These are phyloP conservation scores for Mikania micrantha DNA, from an alignment of 129 eudicot genomes.

Conservation along the genomic window DNA sequence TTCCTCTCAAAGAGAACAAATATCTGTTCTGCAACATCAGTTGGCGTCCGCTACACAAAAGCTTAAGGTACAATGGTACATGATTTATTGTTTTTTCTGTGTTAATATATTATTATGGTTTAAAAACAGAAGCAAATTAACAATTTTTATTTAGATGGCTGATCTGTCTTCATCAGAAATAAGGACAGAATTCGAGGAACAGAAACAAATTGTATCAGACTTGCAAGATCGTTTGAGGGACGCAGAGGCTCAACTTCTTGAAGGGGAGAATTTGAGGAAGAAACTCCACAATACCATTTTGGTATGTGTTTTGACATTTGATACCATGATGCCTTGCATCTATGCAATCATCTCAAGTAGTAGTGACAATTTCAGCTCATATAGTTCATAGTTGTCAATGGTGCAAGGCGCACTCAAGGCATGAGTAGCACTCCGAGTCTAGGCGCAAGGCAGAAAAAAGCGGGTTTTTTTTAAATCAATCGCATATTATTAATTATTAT, in stretches of 20 bases:
- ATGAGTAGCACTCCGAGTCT: too few relatives aligned
- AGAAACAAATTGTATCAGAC: constrained; percentile 26
- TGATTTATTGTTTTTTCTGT: background rate
- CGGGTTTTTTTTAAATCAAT: too few relatives aligned
- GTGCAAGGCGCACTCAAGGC: too few relatives aligned
- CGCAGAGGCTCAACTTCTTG: constrained; percentile 40
- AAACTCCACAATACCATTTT: constrained; percentile 66
- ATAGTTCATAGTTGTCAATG: too few relatives aligned
- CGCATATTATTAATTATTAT: too few relatives aligned
- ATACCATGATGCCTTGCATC: background rate
- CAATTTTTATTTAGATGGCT: constrained; percentile 30
- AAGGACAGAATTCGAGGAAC: constrained; percentile 37
- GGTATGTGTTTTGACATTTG: constrained; percentile 20
- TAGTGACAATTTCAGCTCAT: background rate
- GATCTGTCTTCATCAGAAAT: constrained; percentile 42
- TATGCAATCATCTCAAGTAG: background rate
- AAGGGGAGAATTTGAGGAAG: constrained; percentile 56
- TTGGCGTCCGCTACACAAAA: constrained; percentile 37
- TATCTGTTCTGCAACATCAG: constrained; percentile 32
- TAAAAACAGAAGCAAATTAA: background rate
- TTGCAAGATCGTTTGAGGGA: constrained; percentile 41
- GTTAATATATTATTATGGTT: background rate
- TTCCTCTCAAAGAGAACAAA: constrained; percentile 34
- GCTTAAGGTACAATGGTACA: constrained; percentile 29
- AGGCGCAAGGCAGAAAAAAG: too few relatives aligned